Conservation (phyloP, 441 rosid species). For the Brassica hybrid region DNA sequence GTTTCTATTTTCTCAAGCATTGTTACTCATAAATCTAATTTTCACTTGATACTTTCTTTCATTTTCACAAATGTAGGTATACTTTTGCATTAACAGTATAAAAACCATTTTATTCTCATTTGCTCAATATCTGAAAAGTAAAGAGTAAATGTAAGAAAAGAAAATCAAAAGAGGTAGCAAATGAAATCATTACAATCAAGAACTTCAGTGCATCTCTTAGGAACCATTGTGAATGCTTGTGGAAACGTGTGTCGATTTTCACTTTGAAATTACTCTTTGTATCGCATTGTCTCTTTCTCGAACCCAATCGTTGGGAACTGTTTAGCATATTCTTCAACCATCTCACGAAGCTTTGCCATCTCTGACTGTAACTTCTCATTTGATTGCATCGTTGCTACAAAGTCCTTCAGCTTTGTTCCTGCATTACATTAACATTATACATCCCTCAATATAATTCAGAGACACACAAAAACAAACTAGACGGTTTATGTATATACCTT, state of each 20-base stretch:
- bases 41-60: too few species aligned
- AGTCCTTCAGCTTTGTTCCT: conserved; percentile 93
- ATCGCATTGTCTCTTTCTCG: conserved; percentile 87
- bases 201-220: conserved; percentile 38
- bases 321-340: conserved; percentile 82
- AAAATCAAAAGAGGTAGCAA: background rate
- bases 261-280: conserved; percentile 53
- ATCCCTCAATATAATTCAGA: too few species aligned
- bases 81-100: too few species aligned
- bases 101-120: background rate
- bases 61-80: too few species aligned
- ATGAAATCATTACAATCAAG: conserved; percentile 47
- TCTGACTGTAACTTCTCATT: conserved; percentile 59
- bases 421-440: conserved; percentile 23
- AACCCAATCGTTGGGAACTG: conserved; percentile 90
- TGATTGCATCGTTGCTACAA: conserved; percentile 72
- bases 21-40: too few species aligned
- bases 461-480: too few species aligned
- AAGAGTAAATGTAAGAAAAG: background rate
- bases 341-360: conserved; percentile 64
- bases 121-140: background rate
- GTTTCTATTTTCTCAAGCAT: too few species aligned
- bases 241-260: conserved; percentile 13
- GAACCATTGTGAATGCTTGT: conserved; percentile 10
- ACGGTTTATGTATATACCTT: conserved; percentile 50